Evolutionary conservation across 306 rosid species (phyloP).

Genomic region (Vigna reflexopilosa): DNA sequence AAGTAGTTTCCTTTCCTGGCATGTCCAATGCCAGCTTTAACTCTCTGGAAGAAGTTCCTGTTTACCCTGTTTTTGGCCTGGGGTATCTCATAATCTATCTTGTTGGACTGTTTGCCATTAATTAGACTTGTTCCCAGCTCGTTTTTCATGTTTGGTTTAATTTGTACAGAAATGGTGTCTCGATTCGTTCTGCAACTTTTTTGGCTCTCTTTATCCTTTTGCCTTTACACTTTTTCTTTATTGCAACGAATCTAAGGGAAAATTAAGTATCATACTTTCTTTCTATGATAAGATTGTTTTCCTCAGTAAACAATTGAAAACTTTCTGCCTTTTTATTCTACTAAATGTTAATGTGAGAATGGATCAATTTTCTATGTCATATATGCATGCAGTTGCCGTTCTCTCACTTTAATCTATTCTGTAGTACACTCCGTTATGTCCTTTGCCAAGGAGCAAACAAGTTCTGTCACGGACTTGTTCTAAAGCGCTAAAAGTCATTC

Average conservation of each 20-base stretch:
- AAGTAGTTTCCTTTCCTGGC: constrained; percentile 5
- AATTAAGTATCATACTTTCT: constrained; percentile 28
- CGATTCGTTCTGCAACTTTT: constrained; percentile 41
- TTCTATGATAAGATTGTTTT: constrained; percentile 29
- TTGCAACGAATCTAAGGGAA: constrained; percentile 40
- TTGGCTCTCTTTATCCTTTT: constrained; percentile 35
- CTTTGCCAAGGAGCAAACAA: constrained; percentile 24
- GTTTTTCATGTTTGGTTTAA: constrained; percentile 32
- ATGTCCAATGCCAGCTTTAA: constrained; percentile 18
- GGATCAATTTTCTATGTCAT: neutral
- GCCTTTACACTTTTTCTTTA: constrained; percentile 27
- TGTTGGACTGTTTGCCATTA: constrained; percentile 19
- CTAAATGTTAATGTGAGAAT: neutral
- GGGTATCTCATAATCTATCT: constrained; percentile 4
- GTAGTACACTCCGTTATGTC: constrained; percentile 10
- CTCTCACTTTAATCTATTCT: neutral
- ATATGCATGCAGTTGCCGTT: constrained; percentile 23
- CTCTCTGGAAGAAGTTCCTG: constrained; percentile 23
- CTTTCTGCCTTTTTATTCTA: constrained; percentile 5
- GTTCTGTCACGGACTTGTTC: neutral
- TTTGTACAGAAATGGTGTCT: constrained; percentile 29
- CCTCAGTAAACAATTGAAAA: neutral
- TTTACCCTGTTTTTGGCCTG: neutral
- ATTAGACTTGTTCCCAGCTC: neutral
- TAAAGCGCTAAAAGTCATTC: constrained; percentile 24